These are phyloP conservation scores for Balakata baccata DNA, from an alignment of 345 rosid genomes.

Conservation along the genomic window DNA sequence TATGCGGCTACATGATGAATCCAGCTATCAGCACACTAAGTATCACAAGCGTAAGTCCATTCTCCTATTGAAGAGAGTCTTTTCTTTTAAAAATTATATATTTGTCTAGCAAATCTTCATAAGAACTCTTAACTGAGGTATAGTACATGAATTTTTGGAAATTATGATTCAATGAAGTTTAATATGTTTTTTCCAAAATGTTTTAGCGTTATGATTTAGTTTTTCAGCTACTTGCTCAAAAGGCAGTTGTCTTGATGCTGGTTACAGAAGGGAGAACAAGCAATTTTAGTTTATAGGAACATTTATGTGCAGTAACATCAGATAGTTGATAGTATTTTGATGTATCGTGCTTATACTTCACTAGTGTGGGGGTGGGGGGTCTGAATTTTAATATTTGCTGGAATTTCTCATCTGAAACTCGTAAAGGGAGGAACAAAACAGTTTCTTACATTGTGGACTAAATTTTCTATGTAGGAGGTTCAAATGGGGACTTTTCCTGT, in stretches of 20 bases:
- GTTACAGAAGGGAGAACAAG: neutral
- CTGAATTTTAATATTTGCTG: neutral
- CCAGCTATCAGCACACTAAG: constrained; percentile 99
- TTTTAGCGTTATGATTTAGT: neutral
- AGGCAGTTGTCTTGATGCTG: neutral
- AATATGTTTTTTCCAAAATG: neutral
- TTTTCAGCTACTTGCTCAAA: neutral
- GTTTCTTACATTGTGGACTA: neutral
- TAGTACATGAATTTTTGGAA: neutral
- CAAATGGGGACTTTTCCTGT: neutral
- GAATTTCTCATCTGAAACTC: neutral
- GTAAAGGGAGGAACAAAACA: neutral
- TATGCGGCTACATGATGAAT: constrained; percentile 35
- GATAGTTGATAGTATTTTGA: no score
- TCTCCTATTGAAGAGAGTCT: constrained; percentile 4
- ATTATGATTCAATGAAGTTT: neutral
- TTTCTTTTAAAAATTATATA: neutral
- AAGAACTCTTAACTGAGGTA: neutral
- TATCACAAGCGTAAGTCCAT: constrained; percentile 92
- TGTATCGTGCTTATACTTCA: neutral
- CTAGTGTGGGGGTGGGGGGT: neutral
- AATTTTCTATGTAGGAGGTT: neutral
- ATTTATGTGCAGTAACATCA: neutral
- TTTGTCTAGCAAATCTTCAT: neutral
- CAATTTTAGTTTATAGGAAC: neutral